Evolutionary conservation across 768 basidiomycete species (phyloP), one percentile per base, ranked within the genome.

Genomic region (Tricholomella constricta): DNA sequence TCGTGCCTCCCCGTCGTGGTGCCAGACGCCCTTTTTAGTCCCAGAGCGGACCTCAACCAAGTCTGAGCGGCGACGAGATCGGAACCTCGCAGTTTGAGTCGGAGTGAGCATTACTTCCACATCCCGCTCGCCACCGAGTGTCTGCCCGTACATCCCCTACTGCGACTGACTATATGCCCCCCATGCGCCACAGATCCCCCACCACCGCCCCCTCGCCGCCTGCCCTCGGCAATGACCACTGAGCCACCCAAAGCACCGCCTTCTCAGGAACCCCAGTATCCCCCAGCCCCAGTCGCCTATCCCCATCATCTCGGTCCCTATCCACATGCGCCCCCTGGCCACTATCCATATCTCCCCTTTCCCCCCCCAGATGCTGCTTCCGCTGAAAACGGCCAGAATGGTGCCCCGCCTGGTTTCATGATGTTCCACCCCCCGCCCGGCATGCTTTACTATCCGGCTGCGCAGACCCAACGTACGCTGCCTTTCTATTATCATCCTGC

Each of bases 61-160:
- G 70, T 74, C 73, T 73, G 70, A 75, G 74, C 75, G 67, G 64
- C 68, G 69, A 63, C 63, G 65, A 55, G 63, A 64, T 73, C 73
- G 67, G 72, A 71, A 71, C 65, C 71, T 59, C 51, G 54, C 53
- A 48, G 36, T 74, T 75, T 75, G 65, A 74, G 68, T 74, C 75
- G 73, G 74, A 76, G 76, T 75, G 47, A 38, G 47, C n/a, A 37
- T 48, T 45, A 15, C n/a, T 23, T 38, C 26, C 20, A 32, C 17
- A 23, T n/a, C 34, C 34, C 45, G 17, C 31, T 35, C 29, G 26
- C 27, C 45, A 27, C 2, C n/a, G 12, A 14, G 5, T 7, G 1
- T 34, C 27, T 31, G 12, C 5, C n/a, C 17, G 4, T 31, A 14
- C 14, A 20, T 37, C 38, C 6, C n/a, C 10, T 40, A 40, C 38